A percentile compares a stretch with the other conserved stretches of the same genome.
Conservation (phyloP, 371 early-diverging fungal genomes). For the Mucor plumbeus region DNA sequence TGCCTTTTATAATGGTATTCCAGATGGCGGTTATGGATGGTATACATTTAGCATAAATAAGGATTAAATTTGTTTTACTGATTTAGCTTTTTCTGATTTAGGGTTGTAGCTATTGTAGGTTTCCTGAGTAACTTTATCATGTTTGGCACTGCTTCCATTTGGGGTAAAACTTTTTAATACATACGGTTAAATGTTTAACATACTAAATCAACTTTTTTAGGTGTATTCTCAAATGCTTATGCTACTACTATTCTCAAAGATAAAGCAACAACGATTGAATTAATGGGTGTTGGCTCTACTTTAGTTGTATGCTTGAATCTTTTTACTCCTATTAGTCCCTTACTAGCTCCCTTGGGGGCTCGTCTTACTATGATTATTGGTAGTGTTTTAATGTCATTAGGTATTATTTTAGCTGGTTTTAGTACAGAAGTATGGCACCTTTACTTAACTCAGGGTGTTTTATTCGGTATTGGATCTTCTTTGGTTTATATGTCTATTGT, state of each 20-base stretch:
- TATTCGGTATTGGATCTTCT: slow-evolving; percentile 54
- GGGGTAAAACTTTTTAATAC: slow-evolving; percentile 33
- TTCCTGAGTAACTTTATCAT: slow-evolving; percentile 44
- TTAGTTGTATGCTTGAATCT: slow-evolving; percentile 49
- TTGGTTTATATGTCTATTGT: slow-evolving; percentile 46
- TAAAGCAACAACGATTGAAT: slow-evolving; percentile 42
- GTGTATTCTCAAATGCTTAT: slow-evolving; percentile 46
- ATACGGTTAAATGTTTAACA: neutral
- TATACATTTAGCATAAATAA: slow-evolving; percentile 6
- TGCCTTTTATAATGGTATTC: slow-evolving; percentile 33
- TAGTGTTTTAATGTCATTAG: slow-evolving; percentile 49
- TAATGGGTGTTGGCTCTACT: slow-evolving; percentile 59
- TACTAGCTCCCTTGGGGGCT: slow-evolving; percentile 49
- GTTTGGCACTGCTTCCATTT: slow-evolving; percentile 45
- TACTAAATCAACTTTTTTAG: slow-evolving; percentile 21
- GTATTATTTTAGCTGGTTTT: slow-evolving; percentile 54
- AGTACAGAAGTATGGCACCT: slow-evolving; percentile 60
- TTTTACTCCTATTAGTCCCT: slow-evolving; percentile 47
- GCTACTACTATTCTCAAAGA: slow-evolving; percentile 39
- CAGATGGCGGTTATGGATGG: slow-evolving; percentile 53
- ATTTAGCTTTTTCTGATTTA: slow-evolving; percentile 11
- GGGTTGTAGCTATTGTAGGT: slow-evolving; percentile 43
- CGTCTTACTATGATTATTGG: slow-evolving; percentile 44
- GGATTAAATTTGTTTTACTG: neutral
- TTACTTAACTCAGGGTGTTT: slow-evolving; percentile 56